Conservation (phyloP, 164 flowering plant species). For the Vitis riparia region DNA sequence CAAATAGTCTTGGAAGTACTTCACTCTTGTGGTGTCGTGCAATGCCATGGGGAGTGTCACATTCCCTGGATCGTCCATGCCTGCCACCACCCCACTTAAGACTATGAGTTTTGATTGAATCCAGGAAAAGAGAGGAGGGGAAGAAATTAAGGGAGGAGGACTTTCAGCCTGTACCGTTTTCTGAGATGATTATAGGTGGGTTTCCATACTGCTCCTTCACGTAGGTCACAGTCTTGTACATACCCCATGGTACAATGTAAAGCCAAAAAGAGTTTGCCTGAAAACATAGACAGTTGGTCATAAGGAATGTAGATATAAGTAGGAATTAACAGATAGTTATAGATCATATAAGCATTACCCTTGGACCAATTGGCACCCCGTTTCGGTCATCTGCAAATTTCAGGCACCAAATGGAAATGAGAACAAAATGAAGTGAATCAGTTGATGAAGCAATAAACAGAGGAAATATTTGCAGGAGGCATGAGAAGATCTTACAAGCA, state of each 20-base stretch:
- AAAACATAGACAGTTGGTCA: neutral
- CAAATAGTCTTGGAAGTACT: conserved; percentile 60
- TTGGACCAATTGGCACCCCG: conserved; percentile 54
- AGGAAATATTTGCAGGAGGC: neutral
- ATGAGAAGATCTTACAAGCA: conserved; percentile 47
- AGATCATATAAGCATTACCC: conserved; percentile 22
- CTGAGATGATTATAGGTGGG: conserved; percentile 55
- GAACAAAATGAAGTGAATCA: neutral
- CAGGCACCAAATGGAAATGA: neutral
- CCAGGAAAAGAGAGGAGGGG: neutral
- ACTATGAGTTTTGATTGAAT: neutral
- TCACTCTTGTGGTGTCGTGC: conserved; percentile 64
- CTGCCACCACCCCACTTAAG: conserved; percentile 25
- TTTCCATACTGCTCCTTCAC: conserved; percentile 64
- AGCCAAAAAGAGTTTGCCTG: conserved; percentile 75
- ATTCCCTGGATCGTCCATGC: conserved; percentile 93
- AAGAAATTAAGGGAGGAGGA: no score
- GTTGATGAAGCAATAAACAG: neutral
- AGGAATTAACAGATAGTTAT: no score
- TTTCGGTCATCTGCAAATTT: conserved; percentile 33
- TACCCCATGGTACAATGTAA: conserved; percentile 72
- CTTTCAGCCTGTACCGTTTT: conserved; percentile 45
- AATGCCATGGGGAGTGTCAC: conserved; percentile 54
- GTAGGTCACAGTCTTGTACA: conserved; percentile 62
- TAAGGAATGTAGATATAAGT: neutral